phyloP scores from a whole-genome alignment of 1,139 yeast species.

The Taphrina betulina region DNA sequence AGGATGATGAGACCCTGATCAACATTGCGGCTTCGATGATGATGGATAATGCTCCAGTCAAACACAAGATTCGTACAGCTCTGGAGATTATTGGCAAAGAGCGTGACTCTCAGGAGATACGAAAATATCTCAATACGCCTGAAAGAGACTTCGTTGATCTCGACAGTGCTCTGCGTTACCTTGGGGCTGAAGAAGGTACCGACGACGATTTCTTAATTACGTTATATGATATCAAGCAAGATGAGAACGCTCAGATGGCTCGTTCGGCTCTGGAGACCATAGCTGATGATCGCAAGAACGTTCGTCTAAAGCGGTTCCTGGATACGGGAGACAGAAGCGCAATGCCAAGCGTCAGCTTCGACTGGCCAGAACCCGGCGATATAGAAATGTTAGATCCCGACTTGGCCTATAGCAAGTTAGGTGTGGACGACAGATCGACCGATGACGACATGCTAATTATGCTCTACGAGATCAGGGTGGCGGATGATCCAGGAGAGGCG shows the following conservation, averaged over 20 bases:
- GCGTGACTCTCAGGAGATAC: conserved; percentile 51
- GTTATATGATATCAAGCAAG: conserved; percentile 62
- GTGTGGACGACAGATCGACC: conserved; percentile 27
- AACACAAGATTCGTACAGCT: conserved; percentile 48
- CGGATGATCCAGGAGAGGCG: conserved; percentile 40
- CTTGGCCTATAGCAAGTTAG: conserved; percentile 27
- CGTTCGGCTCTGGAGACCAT: conserved; percentile 29
- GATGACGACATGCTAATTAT: conserved; percentile 31
- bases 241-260: conserved; percentile 47
- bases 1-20: conserved; percentile 40
- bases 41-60: conserved; percentile 23
- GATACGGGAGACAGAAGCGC: conserved; percentile 21
- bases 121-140: conserved; percentile 41
- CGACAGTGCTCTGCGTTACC: conserved; percentile 58
- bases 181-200: conserved; percentile 63
- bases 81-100: conserved; percentile 60
- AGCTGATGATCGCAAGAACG: conserved; percentile 28
- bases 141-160: conserved; percentile 46
- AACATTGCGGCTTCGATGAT: conserved; percentile 34
- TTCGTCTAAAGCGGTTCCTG: conserved; percentile 16
- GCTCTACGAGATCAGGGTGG: conserved; percentile 21
- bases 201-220: conserved; percentile 76
- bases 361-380: conserved; percentile 2
- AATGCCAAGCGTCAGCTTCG: conserved; percentile 13
- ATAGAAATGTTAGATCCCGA: conserved; percentile 24